A percentile compares a stretch with the other conserved stretches of the same genome.
phyloP scores from a whole-genome alignment of 2,329 filamentous ascomycete species.

The Cordyceps fumosorosea region DNA sequence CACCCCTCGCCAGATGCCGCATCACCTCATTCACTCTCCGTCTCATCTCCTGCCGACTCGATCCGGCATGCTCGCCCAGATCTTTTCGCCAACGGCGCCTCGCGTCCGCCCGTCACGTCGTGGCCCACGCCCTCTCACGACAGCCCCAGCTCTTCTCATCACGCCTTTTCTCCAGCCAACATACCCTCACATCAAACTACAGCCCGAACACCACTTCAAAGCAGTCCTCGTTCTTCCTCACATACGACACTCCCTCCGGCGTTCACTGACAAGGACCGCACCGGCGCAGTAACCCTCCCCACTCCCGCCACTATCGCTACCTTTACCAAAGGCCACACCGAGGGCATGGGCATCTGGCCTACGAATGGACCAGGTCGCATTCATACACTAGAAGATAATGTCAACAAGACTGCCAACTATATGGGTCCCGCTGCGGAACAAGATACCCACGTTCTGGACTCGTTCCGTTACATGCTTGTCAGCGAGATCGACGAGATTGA shows the following conservation, averaged over 20 bases:
- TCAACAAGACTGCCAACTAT: slow-evolving; percentile 36
- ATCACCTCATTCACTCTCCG: slow-evolving; percentile 3
- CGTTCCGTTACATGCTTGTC: slow-evolving; percentile 39
- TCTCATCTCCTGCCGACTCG: slow-evolving; percentile 11
- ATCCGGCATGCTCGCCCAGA: not conserved
- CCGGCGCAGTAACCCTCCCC: not conserved
- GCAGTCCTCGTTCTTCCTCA: not conserved
- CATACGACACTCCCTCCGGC: not conserved
- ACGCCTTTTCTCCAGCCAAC: slow-evolving; percentile 4
- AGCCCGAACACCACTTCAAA: not conserved
- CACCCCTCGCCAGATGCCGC: slow-evolving; percentile 4
- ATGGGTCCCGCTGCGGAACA: slow-evolving; percentile 40
- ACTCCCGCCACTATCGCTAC: slow-evolving; percentile 8
- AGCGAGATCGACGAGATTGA: slow-evolving; percentile 38
- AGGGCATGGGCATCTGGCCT: slow-evolving; percentile 15
- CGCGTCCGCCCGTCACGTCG: slow-evolving; percentile 2
- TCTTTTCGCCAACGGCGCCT: not conserved
- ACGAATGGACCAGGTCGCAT: slow-evolving; percentile 15
- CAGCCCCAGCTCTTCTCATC: slow-evolving; percentile 7
- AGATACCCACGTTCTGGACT: slow-evolving; percentile 39
- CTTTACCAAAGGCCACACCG: slow-evolving; percentile 10
- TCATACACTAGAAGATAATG: slow-evolving; percentile 36
- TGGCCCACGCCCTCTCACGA: slow-evolving; percentile 7
- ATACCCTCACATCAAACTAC: not conserved
- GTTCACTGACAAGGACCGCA: not conserved